Evolutionary conservation across 345 rosid species (phyloP), one percentile per base, ranked within the genome.

Genomic region (Acer negundo): DNA sequence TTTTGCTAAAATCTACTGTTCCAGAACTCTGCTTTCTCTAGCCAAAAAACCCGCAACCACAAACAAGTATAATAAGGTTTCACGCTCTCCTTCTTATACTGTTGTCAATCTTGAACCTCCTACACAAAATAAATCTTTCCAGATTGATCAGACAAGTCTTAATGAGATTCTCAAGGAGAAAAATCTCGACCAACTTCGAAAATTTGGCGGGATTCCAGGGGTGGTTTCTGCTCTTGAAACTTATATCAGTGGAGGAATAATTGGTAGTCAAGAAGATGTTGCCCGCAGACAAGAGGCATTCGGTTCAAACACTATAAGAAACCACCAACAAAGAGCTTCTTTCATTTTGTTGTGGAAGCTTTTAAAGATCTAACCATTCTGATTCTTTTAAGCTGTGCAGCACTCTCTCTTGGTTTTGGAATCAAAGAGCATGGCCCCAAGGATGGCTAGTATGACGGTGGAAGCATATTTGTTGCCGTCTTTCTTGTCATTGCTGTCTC

Each of bases 271-370:
- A 2, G 85, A 77, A 0, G 89, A 90, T 68, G 68, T 84, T 17
- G 74, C 78, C 8, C 51, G 81, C 64, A 77, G 93, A 42, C 92
- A 82, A 1, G 70, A 81, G 1, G 83, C 79, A 19, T 92, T 87
- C 10, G 97, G 98, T 17, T 82, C 85, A 17, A 94, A 94, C 78
- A 85, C 87, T 94, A 94, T 58, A 84, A 85, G n/a, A 89, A 87
- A 76, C 92, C 89, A 0, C 94, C 92, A 0, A 67, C 94, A 0
- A 91, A 84, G 83, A 76, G 84, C 58, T 78, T 91, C 15, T 63
- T 85, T 22, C 16, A 81, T 24, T 91, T 87, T 15, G 82, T 91
- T n/a, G 15, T 80, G 11, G 94, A 88, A 67, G 94, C 86, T 7
- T 84, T 87, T 64, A 88, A 88, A 16, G 90, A 88, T 80, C 46